Conservation (phyloP, 805 yeast genomes). For the Blastobotrys robertii region DNA sequence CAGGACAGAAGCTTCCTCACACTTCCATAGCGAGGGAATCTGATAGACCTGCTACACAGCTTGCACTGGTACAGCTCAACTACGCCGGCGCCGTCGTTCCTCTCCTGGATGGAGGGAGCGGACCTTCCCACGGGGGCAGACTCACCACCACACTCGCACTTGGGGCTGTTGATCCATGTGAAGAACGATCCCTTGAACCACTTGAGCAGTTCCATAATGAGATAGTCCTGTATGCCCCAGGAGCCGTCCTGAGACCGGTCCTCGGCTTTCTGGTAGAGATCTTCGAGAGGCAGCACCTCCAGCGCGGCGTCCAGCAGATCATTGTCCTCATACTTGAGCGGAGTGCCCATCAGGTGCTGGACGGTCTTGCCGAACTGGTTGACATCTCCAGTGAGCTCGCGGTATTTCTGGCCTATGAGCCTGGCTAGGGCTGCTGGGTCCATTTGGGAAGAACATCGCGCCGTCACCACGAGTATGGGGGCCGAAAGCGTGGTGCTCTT, state of each 20-base stretch:
- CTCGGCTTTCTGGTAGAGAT: conserved; percentile 54
- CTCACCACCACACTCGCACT: conserved; percentile 44
- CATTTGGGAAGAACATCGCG: neutral
- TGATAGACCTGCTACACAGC: conserved; percentile 35
- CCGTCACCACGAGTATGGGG: too few species aligned
- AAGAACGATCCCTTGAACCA: conserved; percentile 79
- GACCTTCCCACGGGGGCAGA: conserved; percentile 32
- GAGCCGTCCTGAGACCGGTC: conserved; percentile 26
- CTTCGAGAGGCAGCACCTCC: conserved; percentile 50
- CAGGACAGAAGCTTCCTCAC: conserved; percentile 52
- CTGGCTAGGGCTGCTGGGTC: conserved; percentile 5
- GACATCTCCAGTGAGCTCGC: neutral
- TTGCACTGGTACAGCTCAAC: conserved; percentile 60
- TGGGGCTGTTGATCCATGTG: conserved; percentile 69
- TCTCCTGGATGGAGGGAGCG: conserved; percentile 39
- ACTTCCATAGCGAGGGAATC: conserved; percentile 73
- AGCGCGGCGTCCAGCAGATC: conserved; percentile 46
- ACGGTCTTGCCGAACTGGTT: conserved; percentile 7
- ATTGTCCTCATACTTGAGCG: conserved; percentile 34
- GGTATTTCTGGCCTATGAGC: conserved; percentile 6
- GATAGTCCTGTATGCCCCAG: conserved; percentile 43
- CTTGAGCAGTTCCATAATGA: conserved; percentile 45
- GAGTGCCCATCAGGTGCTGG: conserved; percentile 13
- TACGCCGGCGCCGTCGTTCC: conserved; percentile 39
- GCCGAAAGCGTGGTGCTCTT: too few species aligned